Conservation (phyloP, 306 rosid genomes). For the Castanea mollissima region DNA sequence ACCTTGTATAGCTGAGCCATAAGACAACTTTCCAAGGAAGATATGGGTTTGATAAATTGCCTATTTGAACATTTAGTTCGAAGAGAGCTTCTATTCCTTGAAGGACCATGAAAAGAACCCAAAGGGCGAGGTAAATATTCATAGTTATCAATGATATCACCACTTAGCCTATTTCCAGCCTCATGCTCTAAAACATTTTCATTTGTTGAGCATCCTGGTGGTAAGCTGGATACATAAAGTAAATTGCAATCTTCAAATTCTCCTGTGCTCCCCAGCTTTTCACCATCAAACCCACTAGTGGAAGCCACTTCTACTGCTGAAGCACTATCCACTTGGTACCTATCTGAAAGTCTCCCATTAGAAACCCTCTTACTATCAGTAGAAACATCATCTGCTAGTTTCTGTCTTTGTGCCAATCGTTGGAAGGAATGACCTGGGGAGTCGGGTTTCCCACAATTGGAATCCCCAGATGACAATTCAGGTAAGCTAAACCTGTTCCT, state of each 20-base stretch:
- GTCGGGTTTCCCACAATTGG: conserved; percentile 34
- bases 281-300: conserved; percentile 32
- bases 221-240: conserved; percentile 42
- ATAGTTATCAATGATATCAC: conserved; percentile 28
- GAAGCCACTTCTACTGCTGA: conserved; percentile 33
- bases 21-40: conserved; percentile 75
- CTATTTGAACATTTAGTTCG: conserved; percentile 32
- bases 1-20: conserved; percentile 73
- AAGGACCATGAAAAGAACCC: conserved; percentile 35
- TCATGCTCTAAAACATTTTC: conserved; percentile 23
- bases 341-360: conserved; percentile 21
- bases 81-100: conserved; percentile 47
- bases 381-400: conserved; percentile 26
- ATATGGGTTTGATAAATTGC: conserved; percentile 41
- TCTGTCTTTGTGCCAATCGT: conserved; percentile 22
- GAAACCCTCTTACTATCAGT: conserved; percentile 28
- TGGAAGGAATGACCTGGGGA: conserved; percentile 22
- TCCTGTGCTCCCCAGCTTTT: conserved; percentile 17
- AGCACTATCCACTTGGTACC: conserved; percentile 25
- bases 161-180: conserved; percentile 25
- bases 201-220: conserved; percentile 24
- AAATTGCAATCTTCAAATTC: conserved; percentile 27
- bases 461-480: conserved; percentile 39
- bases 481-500: conserved; percentile 20
- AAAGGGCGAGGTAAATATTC: conserved; percentile 19